A percentile compares a stretch with the other conserved stretches of the same genome.
Evolutionary conservation across 371 early-diverging fungal species (phyloP).

Genomic region (Neoconidiobolus thromboides): DNA sequence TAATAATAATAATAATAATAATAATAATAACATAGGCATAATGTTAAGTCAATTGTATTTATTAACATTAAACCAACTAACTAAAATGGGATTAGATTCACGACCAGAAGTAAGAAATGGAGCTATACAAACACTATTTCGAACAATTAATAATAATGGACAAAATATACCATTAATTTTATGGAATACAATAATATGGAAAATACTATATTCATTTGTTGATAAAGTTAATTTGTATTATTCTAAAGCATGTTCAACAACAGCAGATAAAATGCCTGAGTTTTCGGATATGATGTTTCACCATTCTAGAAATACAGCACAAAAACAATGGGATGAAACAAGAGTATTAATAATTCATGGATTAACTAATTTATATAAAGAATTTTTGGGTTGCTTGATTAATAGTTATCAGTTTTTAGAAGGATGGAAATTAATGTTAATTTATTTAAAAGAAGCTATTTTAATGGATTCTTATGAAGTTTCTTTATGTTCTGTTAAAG

Average conservation of each 20-base stretch:
- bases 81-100: constrained; percentile 62
- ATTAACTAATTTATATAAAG: constrained; percentile 44
- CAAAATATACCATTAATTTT: constrained; percentile 34
- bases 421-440: constrained; percentile 41
- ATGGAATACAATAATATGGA: constrained; percentile 78
- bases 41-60: constrained; percentile 60
- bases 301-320: constrained; percentile 47
- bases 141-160: constrained; percentile 79
- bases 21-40: background rate
- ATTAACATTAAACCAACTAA: constrained; percentile 58
- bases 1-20: background rate
- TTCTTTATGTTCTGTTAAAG: constrained; percentile 51
- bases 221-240: constrained; percentile 41
- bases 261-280: constrained; percentile 13
- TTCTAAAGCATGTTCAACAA: constrained; percentile 11
- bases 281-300: constrained; percentile 26
- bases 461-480: constrained; percentile 56
- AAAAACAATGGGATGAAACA: constrained; percentile 94
- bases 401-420: constrained; percentile 32
- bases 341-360: constrained; percentile 64
- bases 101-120: constrained; percentile 88
- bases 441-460: constrained; percentile 54
- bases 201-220: constrained; percentile 75
- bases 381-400: constrained; percentile 37
- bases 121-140: constrained; percentile 84